These are phyloP conservation scores for Acacia acuminata DNA, from an alignment of 306 rosid genomes.

Conservation along the genomic window DNA sequence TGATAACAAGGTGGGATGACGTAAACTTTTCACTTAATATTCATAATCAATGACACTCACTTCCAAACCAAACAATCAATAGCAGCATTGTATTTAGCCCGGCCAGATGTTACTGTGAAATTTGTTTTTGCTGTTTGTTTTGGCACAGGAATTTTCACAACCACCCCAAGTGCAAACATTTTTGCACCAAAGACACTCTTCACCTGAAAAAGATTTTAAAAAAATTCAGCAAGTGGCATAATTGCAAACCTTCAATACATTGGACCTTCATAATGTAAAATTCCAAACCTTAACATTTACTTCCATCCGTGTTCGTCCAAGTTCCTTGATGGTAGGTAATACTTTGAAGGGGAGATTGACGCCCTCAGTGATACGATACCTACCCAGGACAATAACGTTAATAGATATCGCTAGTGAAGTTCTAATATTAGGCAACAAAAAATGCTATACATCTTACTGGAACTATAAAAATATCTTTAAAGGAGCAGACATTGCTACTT, in stretches of 20 bases:
- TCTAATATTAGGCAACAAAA: not conserved
- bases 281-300: conserved; percentile 82
- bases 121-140: conserved; percentile 89
- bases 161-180: conserved; percentile 94
- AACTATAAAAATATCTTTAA: not conserved
- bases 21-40: not conserved
- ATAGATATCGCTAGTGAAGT: conserved; percentile 1
- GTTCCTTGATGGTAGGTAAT: conserved; percentile 86
- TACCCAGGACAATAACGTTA: conserved; percentile 27
- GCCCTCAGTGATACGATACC: conserved; percentile 95
- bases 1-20: not conserved
- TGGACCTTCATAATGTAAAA: conserved; percentile 13
- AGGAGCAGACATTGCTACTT: not conserved
- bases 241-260: not conserved
- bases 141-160: conserved; percentile 88
- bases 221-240: not conserved
- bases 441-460: not conserved
- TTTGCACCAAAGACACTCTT: conserved; percentile 86
- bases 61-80: conserved; percentile 90
- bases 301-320: conserved; percentile 88
- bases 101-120: conserved; percentile 89
- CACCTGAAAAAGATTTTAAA: conserved; percentile 53
- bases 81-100: conserved; percentile 83
- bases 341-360: conserved; percentile 94
- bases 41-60: conserved; percentile 51